Conservation (phyloP, 805 yeast species). For the Nematodospora valgi region DNA sequence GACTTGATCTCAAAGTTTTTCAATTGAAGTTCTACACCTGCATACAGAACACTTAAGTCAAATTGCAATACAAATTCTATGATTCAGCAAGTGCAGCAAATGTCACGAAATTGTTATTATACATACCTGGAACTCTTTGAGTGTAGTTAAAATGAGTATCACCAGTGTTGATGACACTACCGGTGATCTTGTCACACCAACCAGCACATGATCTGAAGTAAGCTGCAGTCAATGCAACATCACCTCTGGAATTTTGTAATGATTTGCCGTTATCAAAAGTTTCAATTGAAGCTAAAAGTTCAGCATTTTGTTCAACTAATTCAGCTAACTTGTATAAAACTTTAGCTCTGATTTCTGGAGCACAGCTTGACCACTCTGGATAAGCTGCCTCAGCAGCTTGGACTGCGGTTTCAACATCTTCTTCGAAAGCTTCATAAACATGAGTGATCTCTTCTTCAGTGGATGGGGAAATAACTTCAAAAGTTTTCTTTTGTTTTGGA, state of each 20-base stretch:
- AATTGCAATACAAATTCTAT: too few relatives aligned
- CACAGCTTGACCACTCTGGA: constrained; percentile 63
- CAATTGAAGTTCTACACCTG: background rate
- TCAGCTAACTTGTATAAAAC: constrained; percentile 73
- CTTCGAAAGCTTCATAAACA: constrained; percentile 71
- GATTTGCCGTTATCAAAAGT: constrained; percentile 90
- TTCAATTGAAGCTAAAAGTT: constrained; percentile 75
- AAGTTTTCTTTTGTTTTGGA: constrained; percentile 54
- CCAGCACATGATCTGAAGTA: constrained; percentile 86
- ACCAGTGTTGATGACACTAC: constrained; percentile 74
- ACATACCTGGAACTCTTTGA: constrained; percentile 65
- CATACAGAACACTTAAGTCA: too few relatives aligned
- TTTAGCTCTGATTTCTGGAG: constrained; percentile 65
- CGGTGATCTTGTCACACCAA: constrained; percentile 83
- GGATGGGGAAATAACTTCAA: constrained; percentile 63
- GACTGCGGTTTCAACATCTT: constrained; percentile 82
- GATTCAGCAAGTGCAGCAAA: too few relatives aligned
- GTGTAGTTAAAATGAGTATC: constrained; percentile 70
- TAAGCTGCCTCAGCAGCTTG: constrained; percentile 80
- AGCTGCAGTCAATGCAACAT: constrained; percentile 64
- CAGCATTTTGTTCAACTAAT: constrained; percentile 67
- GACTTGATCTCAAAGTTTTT: too few relatives aligned
- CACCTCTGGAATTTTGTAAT: constrained; percentile 64
- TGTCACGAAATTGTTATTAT: too few relatives aligned
- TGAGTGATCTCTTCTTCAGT: constrained; percentile 68